Conservation (phyloP, 2,329 filamentous ascomycete species). For the Didymella arachidicola region DNA sequence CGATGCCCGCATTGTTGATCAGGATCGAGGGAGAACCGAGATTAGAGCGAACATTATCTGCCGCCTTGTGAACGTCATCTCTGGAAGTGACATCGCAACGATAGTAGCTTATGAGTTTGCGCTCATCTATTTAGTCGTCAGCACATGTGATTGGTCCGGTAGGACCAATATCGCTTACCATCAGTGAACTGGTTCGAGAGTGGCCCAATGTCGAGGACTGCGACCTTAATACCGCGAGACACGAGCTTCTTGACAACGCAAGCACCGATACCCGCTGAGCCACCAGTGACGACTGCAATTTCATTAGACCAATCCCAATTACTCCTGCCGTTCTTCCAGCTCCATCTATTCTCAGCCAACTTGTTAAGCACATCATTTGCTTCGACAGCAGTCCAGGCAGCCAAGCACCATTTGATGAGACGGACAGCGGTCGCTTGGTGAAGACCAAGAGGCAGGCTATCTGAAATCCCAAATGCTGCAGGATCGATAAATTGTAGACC, state of each 20-base stretch:
- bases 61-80: constrained; percentile 38
- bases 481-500: constrained; percentile 29
- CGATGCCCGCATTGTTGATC: constrained; percentile 51
- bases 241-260: constrained; percentile 44
- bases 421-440: constrained; percentile 35
- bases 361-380: constrained; percentile 40
- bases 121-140: constrained; percentile 34
- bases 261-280: constrained; percentile 48
- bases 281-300: constrained; percentile 49
- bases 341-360: constrained; percentile 52
- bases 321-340: constrained; percentile 40
- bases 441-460: constrained; percentile 28
- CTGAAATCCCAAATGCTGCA: constrained; percentile 29
- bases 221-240: constrained; percentile 44
- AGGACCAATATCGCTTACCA: constrained; percentile 26
- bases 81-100: constrained; percentile 47
- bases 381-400: constrained; percentile 33
- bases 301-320: constrained; percentile 45
- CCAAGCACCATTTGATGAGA: constrained; percentile 39
- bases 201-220: constrained; percentile 47
- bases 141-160: constrained; percentile 1
- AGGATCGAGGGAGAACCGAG: constrained; percentile 45
- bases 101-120: constrained; percentile 36
- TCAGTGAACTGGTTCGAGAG: constrained; percentile 38
- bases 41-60: constrained; percentile 44